A percentile compares a stretch with the other conserved stretches of the same genome.
phyloP scores from a whole-genome alignment of 208 protist genomes.

The Wallacemonas rigidus region DNA sequence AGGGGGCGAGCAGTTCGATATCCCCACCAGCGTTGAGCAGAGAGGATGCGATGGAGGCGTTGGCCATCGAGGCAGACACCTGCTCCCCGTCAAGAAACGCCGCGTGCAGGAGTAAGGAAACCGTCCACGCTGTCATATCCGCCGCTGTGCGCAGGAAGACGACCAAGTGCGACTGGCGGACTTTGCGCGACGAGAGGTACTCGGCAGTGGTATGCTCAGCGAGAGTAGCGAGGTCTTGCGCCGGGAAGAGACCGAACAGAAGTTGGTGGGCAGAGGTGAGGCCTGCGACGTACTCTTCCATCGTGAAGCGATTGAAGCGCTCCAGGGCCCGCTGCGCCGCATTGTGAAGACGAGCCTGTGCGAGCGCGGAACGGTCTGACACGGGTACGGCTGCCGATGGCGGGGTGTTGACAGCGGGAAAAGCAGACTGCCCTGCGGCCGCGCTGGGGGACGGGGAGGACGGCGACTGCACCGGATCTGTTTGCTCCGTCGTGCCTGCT shows the following conservation, averaged over 20 bases:
- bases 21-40: slow-evolving; percentile 19
- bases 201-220: slow-evolving; percentile 29
- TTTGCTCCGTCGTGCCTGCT: neutral
- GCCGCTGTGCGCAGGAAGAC: slow-evolving; percentile 45
- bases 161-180: slow-evolving; percentile 36
- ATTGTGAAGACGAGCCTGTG: slow-evolving; percentile 10
- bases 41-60: slow-evolving; percentile 23
- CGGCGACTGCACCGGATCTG: neutral
- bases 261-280: slow-evolving; percentile 48
- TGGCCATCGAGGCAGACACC: slow-evolving; percentile 12
- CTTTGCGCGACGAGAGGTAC: slow-evolving; percentile 33
- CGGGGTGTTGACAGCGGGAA: neutral
- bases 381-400: neutral
- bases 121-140: slow-evolving; percentile 45
- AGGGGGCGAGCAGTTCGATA: neutral
- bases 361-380: neutral
- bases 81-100: slow-evolving; percentile 43
- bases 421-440: neutral
- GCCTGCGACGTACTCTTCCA: slow-evolving; percentile 47
- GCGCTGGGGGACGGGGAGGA: neutral
- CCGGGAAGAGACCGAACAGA: slow-evolving; percentile 43
- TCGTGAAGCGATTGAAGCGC: slow-evolving; percentile 28
- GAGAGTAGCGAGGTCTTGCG: slow-evolving; percentile 38
- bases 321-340: slow-evolving; percentile 27
- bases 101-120: slow-evolving; percentile 53